A percentile compares a stretch with the other conserved stretches of the same genome.
phyloP scores from a whole-genome alignment of 305 asterid genomes.

The Fraxinus sp. region DNA sequence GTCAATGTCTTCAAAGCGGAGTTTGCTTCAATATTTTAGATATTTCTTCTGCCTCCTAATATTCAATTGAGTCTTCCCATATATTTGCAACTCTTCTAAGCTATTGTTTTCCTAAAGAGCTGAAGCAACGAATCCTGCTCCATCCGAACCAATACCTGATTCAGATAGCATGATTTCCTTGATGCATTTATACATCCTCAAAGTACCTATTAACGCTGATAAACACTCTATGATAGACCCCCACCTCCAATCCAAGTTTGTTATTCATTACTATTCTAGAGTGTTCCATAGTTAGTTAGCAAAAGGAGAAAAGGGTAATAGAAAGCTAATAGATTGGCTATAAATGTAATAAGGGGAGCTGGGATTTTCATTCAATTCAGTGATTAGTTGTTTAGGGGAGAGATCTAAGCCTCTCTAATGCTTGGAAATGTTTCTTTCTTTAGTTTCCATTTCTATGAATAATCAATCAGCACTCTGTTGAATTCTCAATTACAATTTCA shows the following conservation, averaged over 20 bases:
- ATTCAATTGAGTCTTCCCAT: slow-evolving; percentile 82
- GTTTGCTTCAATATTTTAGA: slow-evolving; percentile 81
- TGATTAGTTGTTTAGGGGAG: too few relatives aligned
- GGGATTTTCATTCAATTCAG: too few relatives aligned
- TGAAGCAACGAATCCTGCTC: slow-evolving; percentile 54
- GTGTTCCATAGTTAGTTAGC: too few relatives aligned
- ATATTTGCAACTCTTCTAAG: slow-evolving; percentile 61
- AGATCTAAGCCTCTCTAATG: too few relatives aligned
- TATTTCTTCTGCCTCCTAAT: slow-evolving; percentile 70
- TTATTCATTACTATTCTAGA: too few relatives aligned
- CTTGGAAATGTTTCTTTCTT: not conserved
- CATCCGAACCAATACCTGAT: slow-evolving; percentile 63
- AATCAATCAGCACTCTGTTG: not conserved
- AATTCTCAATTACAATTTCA: not conserved
- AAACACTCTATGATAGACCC: slow-evolving; percentile 34
- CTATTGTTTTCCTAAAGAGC: slow-evolving; percentile 50
- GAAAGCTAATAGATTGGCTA: too few relatives aligned
- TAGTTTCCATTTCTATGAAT: not conserved
- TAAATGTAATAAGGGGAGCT: too few relatives aligned
- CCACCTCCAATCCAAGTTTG: slow-evolving; percentile 52
- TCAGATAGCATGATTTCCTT: slow-evolving; percentile 54
- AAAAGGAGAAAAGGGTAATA: too few relatives aligned
- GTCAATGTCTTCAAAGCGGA: slow-evolving; percentile 53
- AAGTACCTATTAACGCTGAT: slow-evolving; percentile 42
- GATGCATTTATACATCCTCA: slow-evolving; percentile 41